These are phyloP conservation scores for Syzygium aqueum DNA, from an alignment of 345 rosid species.

Conservation along the genomic window DNA sequence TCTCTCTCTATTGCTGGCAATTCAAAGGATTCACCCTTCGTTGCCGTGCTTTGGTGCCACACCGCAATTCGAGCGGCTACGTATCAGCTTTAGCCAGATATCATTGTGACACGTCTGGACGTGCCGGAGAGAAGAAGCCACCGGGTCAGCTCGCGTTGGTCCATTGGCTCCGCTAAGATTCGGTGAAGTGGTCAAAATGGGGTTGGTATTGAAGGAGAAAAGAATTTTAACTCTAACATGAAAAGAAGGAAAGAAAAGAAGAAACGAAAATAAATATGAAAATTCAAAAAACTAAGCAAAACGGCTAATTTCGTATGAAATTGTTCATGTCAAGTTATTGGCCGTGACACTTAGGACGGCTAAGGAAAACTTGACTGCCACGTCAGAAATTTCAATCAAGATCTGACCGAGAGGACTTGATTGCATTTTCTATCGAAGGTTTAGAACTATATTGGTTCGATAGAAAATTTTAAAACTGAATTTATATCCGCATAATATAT, in stretches of 20 bases:
- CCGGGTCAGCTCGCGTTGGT: conserved; percentile 28
- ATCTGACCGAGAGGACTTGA: background rate
- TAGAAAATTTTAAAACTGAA: background rate
- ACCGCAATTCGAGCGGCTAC: background rate
- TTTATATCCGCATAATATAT: background rate
- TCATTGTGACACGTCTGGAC: conserved; percentile 42
- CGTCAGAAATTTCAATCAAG: rapidly evolving
- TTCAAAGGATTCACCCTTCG: conserved; percentile 1
- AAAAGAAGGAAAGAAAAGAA: background rate
- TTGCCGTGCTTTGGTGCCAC: conserved; percentile 4
- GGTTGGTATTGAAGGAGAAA: background rate
- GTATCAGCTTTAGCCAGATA: conserved; percentile 27
- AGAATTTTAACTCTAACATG: background rate
- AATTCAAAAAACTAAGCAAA: background rate
- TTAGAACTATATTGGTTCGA: background rate
- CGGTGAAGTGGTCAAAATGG: background rate
- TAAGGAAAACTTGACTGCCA: background rate
- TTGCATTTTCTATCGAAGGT: background rate
- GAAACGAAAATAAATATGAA: background rate
- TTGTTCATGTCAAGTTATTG: background rate
- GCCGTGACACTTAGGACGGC: background rate
- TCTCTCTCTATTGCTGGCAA: conserved; percentile 12
- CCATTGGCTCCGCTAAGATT: background rate
- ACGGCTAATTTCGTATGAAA: background rate
- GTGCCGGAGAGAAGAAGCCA: conserved; percentile 40